Evolutionary conservation across 306 rosid species (phyloP), one percentile per base, ranked within the genome.

Genomic region (Gleditsia sinensis): DNA sequence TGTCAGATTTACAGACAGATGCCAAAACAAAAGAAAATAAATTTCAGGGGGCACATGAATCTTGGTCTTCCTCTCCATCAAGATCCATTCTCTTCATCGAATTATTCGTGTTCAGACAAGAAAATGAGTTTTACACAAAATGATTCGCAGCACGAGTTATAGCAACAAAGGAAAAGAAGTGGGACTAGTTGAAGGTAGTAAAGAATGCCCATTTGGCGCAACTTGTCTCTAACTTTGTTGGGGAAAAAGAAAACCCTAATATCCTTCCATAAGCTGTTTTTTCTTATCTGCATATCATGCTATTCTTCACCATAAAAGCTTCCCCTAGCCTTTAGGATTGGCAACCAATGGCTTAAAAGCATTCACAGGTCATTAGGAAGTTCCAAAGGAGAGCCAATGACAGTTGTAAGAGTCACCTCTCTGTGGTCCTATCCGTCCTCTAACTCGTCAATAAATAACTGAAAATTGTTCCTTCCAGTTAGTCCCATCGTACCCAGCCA

Each of bases 201-300:
- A 57, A 72, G 55, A 54, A 43, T 46, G 50, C 72, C 56, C 74
- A 63, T 72, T 75, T 72, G 62, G 73, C 21, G 58, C 80, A 76
- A 64, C 71, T 56, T 74, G 83, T 78, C 74, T 36, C 60, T 45
- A 56, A 61, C 81, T 77, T 58, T 9, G 61, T 74, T 74, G 40
- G 58, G 78, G 6, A 17, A 81, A 77, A 77, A 28, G 40, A 54
- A 80, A 84, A 81, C 83, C 88, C 81, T 84, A 84, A 69, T 42
- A 50, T 70, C 40, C 42, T 27, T 64, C 56, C 64, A 23, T 69
- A 75, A 42, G 65, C 24, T 34, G 68, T 65, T 23, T 4, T n/a
- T 33, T 33, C n/a, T n/a, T n/a, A 5, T 33, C 37, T 1, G 5
- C 6, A 33, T 33, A 2, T 30, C 4, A n/a, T 76, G 84, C 61